Evolutionary conservation across 768 basidiomycete species (phyloP).

Genomic region (Termitomyces sp.): DNA sequence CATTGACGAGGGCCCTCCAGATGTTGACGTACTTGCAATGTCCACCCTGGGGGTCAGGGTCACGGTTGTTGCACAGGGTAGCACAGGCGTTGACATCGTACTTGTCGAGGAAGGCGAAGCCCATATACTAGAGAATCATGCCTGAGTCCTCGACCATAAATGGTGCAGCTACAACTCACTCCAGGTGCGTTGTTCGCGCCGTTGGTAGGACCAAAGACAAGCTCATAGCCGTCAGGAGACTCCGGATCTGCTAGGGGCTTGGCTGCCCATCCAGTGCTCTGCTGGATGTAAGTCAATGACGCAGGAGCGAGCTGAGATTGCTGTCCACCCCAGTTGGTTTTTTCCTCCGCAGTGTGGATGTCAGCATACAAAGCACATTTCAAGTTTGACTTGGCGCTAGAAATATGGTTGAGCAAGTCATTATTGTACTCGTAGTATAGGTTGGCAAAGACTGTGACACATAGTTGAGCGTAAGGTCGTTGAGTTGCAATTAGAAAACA

Average conservation of each 20-base stretch:
- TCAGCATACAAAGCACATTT: conserved; percentile 44
- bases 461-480: not conserved
- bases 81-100: conserved; percentile 46
- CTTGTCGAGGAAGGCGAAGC: conserved; percentile 41
- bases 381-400: conserved; percentile 36
- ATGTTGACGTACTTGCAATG: conserved; percentile 48
- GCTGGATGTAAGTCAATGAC: conserved; percentile 39
- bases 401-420: conserved; percentile 32
- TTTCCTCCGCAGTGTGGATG: conserved; percentile 38
- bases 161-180: no score
- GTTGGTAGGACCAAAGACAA: no score
- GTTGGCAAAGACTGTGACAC: conserved; percentile 38
- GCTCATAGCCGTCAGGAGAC: conserved; percentile 38
- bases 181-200: no score
- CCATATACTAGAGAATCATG: conserved; percentile 37
- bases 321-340: conserved; percentile 41
- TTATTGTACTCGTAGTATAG: conserved; percentile 47
- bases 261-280: conserved; percentile 39
- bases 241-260: conserved; percentile 34
- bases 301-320: conserved; percentile 30
- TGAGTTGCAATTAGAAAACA: conserved; percentile 5
- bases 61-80: conserved; percentile 36
- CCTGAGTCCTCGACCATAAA: conserved; percentile 31
- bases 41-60: conserved; percentile 37
- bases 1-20: conserved; percentile 44